These are phyloP conservation scores for Cystobasidiopsis lactophilus DNA, from an alignment of 768 basidiomycete genomes.

Conservation along the genomic window DNA sequence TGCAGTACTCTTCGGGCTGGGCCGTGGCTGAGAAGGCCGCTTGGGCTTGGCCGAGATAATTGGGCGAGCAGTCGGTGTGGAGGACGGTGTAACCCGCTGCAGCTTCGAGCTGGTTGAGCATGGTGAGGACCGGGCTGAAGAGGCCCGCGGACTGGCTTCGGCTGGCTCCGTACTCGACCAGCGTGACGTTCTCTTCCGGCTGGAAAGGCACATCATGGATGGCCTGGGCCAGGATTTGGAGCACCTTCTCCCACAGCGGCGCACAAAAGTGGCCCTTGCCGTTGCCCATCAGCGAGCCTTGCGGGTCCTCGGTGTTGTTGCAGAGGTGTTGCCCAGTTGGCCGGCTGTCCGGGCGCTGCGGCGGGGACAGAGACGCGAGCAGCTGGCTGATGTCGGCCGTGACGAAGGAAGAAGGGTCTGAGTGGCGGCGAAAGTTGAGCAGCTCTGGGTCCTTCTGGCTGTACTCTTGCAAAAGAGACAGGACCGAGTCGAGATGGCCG, in stretches of 20 bases:
- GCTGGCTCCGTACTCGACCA: slow-evolving; percentile 17
- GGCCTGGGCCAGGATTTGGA: slow-evolving; percentile 1
- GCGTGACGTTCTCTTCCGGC: not conserved
- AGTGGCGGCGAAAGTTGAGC: too few relatives aligned
- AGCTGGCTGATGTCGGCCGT: too few relatives aligned
- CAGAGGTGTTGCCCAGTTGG: too few relatives aligned
- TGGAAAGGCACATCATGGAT: slow-evolving; percentile 5
- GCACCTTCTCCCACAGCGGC: slow-evolving; percentile 6
- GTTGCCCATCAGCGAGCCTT: slow-evolving; percentile 5
- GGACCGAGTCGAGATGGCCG: too few relatives aligned
- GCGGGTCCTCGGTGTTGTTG: too few relatives aligned
- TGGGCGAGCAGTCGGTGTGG: slow-evolving; percentile 8
- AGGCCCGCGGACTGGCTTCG: slow-evolving; percentile 4
- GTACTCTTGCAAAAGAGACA: too few relatives aligned
- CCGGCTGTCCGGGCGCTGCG: too few relatives aligned
- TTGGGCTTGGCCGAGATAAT: slow-evolving; percentile 10
- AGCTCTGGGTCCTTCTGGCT: too few relatives aligned
- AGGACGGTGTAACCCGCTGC: slow-evolving; percentile 8
- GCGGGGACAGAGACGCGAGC: too few relatives aligned
- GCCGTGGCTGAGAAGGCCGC: slow-evolving; percentile 4
- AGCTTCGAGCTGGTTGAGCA: slow-evolving; percentile 4
- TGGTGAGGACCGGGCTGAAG: slow-evolving; percentile 7
- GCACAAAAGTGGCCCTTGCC: slow-evolving; percentile 10
- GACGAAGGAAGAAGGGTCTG: too few relatives aligned
- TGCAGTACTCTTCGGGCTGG: slow-evolving; percentile 7